A percentile compares a stretch with the other conserved stretches of the same genome.
These are phyloP conservation scores for Vinca major DNA, from an alignment of 305 asterid genomes.

Conservation along the genomic window DNA sequence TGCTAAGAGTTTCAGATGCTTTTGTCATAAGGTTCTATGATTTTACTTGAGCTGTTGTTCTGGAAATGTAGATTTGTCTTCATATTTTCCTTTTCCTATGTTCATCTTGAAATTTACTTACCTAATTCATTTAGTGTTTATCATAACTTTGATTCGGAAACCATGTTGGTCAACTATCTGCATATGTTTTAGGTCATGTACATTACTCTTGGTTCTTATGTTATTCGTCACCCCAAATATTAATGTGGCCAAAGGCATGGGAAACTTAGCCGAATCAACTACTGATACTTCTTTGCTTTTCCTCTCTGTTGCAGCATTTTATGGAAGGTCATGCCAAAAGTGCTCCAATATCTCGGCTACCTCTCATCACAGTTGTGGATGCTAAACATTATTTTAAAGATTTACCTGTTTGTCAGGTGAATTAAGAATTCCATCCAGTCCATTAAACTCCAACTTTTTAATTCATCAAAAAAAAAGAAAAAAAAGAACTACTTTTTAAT, in stretches of 20 bases:
- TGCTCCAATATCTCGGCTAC: conserved; percentile 94
- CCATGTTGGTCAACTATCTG: neutral
- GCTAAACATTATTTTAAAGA: conserved; percentile 61
- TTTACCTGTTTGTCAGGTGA: conserved; percentile 91
- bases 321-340: conserved; percentile 99
- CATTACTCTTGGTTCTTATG: neutral
- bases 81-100: neutral
- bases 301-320: conserved; percentile 73
- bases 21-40: neutral
- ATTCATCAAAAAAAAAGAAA: no score
- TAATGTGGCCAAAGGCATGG: neutral
- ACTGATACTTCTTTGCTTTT: conserved; percentile 15
- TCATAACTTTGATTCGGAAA: neutral
- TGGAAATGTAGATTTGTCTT: neutral
- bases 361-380: conserved; percentile 76
- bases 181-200: neutral
- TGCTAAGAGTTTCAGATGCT: neutral
- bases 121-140: neutral
- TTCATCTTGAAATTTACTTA: neutral
- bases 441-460: conserved; percentile 7
- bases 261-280: neutral
- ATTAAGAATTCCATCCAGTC: neutral
- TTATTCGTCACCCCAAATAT: neutral
- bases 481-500: conserved; percentile 19
- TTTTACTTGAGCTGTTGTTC: neutral